Base-by-base conservation (phyloP, 139 green algal species). In the Chlorella vulgaris region DNA sequence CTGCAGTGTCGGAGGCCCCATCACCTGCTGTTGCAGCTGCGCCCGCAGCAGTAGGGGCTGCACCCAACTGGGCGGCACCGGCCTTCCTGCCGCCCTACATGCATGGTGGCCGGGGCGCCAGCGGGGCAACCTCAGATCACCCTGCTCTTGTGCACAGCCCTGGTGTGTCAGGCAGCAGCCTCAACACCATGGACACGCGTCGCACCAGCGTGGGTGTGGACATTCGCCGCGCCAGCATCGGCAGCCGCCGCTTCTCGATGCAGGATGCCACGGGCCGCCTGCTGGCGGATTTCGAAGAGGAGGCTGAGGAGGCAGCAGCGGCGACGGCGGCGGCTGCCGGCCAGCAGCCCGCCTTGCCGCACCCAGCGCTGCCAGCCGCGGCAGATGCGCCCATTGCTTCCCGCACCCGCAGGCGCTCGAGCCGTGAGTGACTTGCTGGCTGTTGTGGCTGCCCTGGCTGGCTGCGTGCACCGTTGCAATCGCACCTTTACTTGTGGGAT, bases 1-100 rank as follows among this genome's bases (percentile, higher is more conserved):
- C n/a, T 58, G 47, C 47, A 58, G 47, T 58, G 13, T 58, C 13
- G 47, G 13, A 10, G 15, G 42, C 6, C 8, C 31, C 13, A 36
- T 31, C 62, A 38, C 28, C 50, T 0, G 71, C 33, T 6, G 51
- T 53, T 29, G 35, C 73, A 1, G 29, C 35, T 2, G 39, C 73
- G 2, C 33, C 53, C 10, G 50, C 61, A 15, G 21, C 22, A 5
- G 50, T 65, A 24, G 77, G 7, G 0, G 35, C 29, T 13, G 62
- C 62, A 40, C 24, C 76, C 50, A 66, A 84, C 28, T 88, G 84
- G 80, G 58, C 53, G 35, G 60, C 53, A 15, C 80, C 80, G n/a
- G 84, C 83, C 19, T 88, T 88, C 43, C 31, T 88, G 36, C 83
- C 83, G n/a, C 83, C 83, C 0, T 85, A 87, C 58, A 33, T 78